Evolutionary conservation across 768 basidiomycete genomes (phyloP), one percentile per base, ranked within the genome.

Genomic region (Termitomyces sp.): DNA sequence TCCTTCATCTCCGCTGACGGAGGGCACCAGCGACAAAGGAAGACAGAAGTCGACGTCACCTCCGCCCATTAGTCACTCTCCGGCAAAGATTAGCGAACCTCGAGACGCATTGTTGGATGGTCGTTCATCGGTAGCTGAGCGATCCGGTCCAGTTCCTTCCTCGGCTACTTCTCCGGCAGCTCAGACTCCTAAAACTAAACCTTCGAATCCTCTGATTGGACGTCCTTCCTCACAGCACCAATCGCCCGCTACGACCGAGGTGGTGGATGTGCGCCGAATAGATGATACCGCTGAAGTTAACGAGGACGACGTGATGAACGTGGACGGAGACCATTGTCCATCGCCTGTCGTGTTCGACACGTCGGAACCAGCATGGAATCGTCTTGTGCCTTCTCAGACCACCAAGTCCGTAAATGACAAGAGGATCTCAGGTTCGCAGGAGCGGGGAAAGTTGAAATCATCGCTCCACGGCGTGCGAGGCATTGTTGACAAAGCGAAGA

Each of bases 261-360:
- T 42, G 6, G 13, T 43, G 13, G 22, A 33, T 39, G n/a, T 36
- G 9, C n/a, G 3, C 26, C 36, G 24, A 18, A 13, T 26, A 10
- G 13, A 22, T 14, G 42, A 18, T 32, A 30, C 26, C 3, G 22
- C 1, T 22, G 46, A 47, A 13, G 16, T 26, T 12, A 20, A 16
- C 32, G 37, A 18, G 22, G 43, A 48, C 8, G 22, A 57, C 22
- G 48, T 51, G 36, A 58, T 62, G 55, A 48, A 59, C 43, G 49
- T 63, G 2, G 55, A 64, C 33, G 50, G 58, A 24, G 53, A 34
- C n/a, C 14, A 4, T 7, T 45, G 37, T 27, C 32, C 37, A n/a
- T 37, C 46, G 42, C 24, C 53, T 0, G 74, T 79, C 57, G 76
- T 82, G 4, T 66, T 87, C 34, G 78, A 74, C 63, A 88, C 88